phyloP scores from a whole-genome alignment of 1,139 yeast genomes.

The Yamadazyma atmosphaerica region DNA sequence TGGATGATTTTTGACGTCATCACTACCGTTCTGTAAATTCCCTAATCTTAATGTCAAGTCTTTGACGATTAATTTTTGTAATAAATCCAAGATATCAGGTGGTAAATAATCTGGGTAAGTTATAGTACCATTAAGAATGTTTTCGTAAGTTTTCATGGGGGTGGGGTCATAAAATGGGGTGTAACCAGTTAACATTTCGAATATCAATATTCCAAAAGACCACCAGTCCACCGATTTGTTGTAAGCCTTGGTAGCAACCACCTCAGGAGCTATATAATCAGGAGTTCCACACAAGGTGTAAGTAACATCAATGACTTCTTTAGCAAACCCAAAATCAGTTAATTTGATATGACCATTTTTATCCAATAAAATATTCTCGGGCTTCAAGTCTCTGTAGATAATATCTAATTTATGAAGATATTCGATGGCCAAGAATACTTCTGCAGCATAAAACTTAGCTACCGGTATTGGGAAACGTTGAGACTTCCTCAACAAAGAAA shows the following conservation, averaged over 20 bases:
- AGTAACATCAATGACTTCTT: slow-evolving; percentile 58
- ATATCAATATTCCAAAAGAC: slow-evolving; percentile 60
- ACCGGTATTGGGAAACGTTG: slow-evolving; percentile 63
- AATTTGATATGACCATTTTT: slow-evolving; percentile 60
- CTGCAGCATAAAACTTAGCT: slow-evolving; percentile 64
- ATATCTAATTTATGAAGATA: slow-evolving; percentile 59
- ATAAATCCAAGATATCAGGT: slow-evolving; percentile 52
- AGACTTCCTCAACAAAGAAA: slow-evolving; percentile 56
- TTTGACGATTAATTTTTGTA: slow-evolving; percentile 51
- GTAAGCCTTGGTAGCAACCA: slow-evolving; percentile 60
- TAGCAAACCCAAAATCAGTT: slow-evolving; percentile 64
- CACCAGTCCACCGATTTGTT: slow-evolving; percentile 67
- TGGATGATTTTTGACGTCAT: slow-evolving; percentile 55
- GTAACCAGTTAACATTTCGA: slow-evolving; percentile 63
- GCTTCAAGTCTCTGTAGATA: slow-evolving; percentile 60
- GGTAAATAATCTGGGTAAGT: slow-evolving; percentile 52
- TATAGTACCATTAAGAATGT: slow-evolving; percentile 53
- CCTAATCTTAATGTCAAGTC: slow-evolving; percentile 60
- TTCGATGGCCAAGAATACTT: slow-evolving; percentile 57
- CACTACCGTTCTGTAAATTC: slow-evolving; percentile 57
- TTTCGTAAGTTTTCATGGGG: slow-evolving; percentile 64
- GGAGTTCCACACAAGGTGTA: slow-evolving; percentile 67
- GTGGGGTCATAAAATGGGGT: slow-evolving; percentile 64
- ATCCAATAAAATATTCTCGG: slow-evolving; percentile 58
- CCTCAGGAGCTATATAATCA: slow-evolving; percentile 65